phyloP scores from a whole-genome alignment of 805 yeast genomes.

The Hanseniaspora nectarophila region DNA sequence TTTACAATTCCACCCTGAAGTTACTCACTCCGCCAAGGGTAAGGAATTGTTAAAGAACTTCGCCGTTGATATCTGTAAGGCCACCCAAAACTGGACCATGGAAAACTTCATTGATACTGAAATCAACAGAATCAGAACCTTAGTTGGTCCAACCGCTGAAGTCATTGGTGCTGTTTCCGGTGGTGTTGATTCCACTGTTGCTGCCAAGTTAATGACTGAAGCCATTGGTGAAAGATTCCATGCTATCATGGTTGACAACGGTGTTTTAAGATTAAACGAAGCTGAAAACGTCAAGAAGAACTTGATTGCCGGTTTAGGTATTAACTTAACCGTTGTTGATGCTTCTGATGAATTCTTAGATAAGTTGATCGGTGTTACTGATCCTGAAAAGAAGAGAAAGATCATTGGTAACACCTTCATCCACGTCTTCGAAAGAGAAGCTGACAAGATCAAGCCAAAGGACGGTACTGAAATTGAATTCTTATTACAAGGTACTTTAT shows the following conservation, averaged over 20 bases:
- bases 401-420: slow-evolving; percentile 96
- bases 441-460: slow-evolving; percentile 78
- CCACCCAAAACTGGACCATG: slow-evolving; percentile 91
- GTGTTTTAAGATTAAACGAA: slow-evolving; percentile 92
- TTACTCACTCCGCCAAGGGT: slow-evolving; percentile 89
- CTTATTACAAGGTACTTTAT: slow-evolving; percentile 90
- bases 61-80: slow-evolving; percentile 82
- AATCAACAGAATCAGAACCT: slow-evolving; percentile 75
- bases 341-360: slow-evolving; percentile 82
- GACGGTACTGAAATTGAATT: slow-evolving; percentile 85
- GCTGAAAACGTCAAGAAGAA: slow-evolving; percentile 80
- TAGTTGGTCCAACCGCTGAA: slow-evolving; percentile 96
- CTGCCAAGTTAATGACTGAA: slow-evolving; percentile 94
- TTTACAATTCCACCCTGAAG: slow-evolving; percentile 98
- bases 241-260: slow-evolving; percentile 94
- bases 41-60: slow-evolving; percentile 78
- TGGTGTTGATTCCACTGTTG: slow-evolving; percentile 98
- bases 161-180: slow-evolving; percentile 99
- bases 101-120: slow-evolving; percentile 94
- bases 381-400: slow-evolving; percentile 97
- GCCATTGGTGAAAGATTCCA: slow-evolving; percentile 99
- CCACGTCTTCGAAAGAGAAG: slow-evolving; percentile 92
- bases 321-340: slow-evolving; percentile 86
- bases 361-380: slow-evolving; percentile 85
- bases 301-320: slow-evolving; percentile 84